Evolutionary conservation across 2,329 filamentous ascomycete genomes (phyloP), one percentile per base, ranked within the genome.

Genomic region (Didymella exigua): DNA sequence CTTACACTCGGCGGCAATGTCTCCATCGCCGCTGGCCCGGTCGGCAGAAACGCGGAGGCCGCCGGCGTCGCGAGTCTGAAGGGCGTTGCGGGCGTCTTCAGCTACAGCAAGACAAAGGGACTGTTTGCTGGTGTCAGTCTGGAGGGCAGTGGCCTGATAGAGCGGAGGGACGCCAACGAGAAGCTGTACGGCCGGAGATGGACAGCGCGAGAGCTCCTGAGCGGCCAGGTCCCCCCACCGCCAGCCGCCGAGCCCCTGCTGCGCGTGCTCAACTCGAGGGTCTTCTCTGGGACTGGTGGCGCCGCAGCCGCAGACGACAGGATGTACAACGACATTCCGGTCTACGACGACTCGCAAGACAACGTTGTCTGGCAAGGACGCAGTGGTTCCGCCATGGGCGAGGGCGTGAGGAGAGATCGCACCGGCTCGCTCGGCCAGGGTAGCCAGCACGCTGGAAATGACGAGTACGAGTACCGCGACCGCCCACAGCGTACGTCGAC

Each of bases 31-130:
- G 95, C 95, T 6, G 95, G 95, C 1, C 95, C 95, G 0, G 85
- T 99, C 23, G 95, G 95, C 49, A 86, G 95, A 68, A 98, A 97
- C 76, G 95, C 93, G 40, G 95, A 99, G 77, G 95, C 95, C 11
- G 93, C 95, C 30, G 95, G 95, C 60, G 93, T 93, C 13, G 95
- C 95, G 7, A 96, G 91, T 65, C 82, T 96, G 60, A 93, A 87
- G 79, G 88, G 91, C 60, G 89, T 98, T 8, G 90, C 93, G 0
- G 95, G 91, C 48, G 88, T 99, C 44, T 99, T 99, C 81, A 91
- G 90, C 69, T 99, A 99, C 82, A 95, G 89, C 74, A 98, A 97
- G 79, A 99, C 95, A 11, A 98, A 97, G 80, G 95, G 95, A 18
- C 80, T 99, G 27, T 99, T 99, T 67, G 95, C 95, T 5, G 95